Percentiles rank a stretch among this genome's conserved stretches.
These are phyloP conservation scores for Schizosaccharomyces cryophilus DNA, from an alignment of 805 yeast species.

Conservation along the genomic window DNA sequence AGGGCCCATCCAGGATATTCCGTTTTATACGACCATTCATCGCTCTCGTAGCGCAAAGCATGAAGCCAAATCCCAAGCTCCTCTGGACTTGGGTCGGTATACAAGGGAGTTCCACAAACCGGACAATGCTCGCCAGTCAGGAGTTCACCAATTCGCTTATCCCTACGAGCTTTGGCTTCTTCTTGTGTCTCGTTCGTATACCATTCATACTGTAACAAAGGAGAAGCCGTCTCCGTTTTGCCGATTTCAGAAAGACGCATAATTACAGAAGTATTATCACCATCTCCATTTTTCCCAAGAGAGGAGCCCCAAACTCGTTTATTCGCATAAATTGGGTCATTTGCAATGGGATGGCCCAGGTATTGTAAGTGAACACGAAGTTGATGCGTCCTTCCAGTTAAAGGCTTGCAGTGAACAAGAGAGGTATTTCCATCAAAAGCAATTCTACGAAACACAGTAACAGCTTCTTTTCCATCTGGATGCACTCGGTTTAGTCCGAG, in stretches of 20 bases:
- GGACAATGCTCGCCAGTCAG: constrained; percentile 34
- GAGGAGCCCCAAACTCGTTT: constrained; percentile 52
- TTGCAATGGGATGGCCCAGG: constrained; percentile 73
- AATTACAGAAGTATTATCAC: constrained; percentile 23
- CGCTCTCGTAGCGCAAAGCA: constrained; percentile 33
- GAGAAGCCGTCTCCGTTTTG: constrained; percentile 8
- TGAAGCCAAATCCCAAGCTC: constrained; percentile 80
- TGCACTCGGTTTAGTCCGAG: constrained; percentile 23
- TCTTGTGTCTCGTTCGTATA: constrained; percentile 14
- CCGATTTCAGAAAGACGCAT: constrained; percentile 15
- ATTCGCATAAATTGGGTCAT: constrained; percentile 78
- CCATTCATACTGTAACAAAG: constrained; percentile 20
- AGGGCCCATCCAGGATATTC: neutral
- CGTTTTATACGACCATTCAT: neutral
- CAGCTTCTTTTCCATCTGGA: constrained; percentile 31
- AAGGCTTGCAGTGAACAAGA: constrained; percentile 61
- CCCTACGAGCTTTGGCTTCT: constrained; percentile 1
- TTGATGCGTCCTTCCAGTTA: constrained; percentile 88
- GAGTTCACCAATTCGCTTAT: constrained; percentile 33
- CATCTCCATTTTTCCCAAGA: constrained; percentile 38
- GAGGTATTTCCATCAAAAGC: constrained; percentile 40
- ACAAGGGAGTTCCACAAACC: constrained; percentile 43
- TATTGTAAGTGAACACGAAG: constrained; percentile 79
- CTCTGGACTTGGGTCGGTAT: constrained; percentile 70
- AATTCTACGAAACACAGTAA: constrained; percentile 40